A percentile compares a stretch with the other conserved stretches of the same genome.
These are phyloP conservation scores for Sporothrix phasma DNA, from an alignment of 2,329 filamentous ascomycete species.

Conservation along the genomic window DNA sequence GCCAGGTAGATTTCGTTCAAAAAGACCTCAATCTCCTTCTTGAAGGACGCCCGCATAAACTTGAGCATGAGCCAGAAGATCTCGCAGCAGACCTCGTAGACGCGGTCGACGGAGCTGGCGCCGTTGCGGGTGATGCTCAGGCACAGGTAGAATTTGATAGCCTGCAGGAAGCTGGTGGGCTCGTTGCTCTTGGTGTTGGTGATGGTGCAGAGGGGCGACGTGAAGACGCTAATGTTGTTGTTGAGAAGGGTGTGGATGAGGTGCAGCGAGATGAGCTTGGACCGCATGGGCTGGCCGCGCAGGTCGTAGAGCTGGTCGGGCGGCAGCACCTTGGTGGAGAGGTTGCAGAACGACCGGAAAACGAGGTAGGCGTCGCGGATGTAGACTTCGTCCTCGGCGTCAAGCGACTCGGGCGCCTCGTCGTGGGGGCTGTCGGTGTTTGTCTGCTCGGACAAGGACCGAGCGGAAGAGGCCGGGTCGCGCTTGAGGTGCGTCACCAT, in stretches of 20 bases:
- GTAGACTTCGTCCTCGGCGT: conserved; percentile 85
- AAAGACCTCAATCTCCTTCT: conserved; percentile 98
- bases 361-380: conserved; percentile 95
- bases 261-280: conserved; percentile 89
- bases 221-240: conserved; percentile 86
- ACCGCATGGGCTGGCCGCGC: conserved; percentile 91
- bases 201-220: conserved; percentile 84
- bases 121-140: conserved; percentile 91
- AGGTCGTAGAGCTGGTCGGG: conserved; percentile 88
- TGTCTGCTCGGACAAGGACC: conserved; percentile 44
- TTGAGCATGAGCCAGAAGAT: conserved; percentile 98
- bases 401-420: conserved; percentile 50
- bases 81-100: conserved; percentile 93
- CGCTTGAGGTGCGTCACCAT: conserved; percentile 55
- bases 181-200: conserved; percentile 82
- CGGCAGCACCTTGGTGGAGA: conserved; percentile 84
- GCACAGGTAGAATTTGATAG: conserved; percentile 93
- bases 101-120: conserved; percentile 78
- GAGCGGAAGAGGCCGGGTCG: conserved; percentile 25
- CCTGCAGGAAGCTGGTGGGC: conserved; percentile 83
- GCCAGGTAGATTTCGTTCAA: conserved; percentile 94
- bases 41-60: conserved; percentile 84
- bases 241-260: conserved; percentile 91
- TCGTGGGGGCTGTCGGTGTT: conserved; percentile 44
- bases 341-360: conserved; percentile 93